Conservation (phyloP, 2,329 filamentous ascomycete genomes). For the Phoma sp. region DNA sequence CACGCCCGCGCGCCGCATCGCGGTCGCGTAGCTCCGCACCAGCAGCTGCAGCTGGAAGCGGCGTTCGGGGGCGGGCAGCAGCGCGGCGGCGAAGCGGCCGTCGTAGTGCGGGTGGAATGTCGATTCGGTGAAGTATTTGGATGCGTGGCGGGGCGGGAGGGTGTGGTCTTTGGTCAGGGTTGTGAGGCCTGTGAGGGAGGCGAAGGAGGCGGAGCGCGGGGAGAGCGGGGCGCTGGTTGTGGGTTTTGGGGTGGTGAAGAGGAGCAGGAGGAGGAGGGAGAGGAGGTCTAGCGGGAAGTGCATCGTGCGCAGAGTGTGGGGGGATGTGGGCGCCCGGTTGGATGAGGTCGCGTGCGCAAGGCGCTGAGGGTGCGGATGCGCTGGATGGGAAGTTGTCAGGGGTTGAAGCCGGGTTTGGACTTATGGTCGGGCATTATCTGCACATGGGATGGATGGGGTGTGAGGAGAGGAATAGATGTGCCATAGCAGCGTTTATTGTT, state of each 20-base stretch:
- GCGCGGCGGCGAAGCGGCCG: slow-evolving; percentile 58
- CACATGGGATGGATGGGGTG: too few relatives aligned
- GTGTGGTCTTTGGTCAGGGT: slow-evolving; percentile 23
- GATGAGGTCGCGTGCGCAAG: background rate
- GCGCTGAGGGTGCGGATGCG: too few relatives aligned
- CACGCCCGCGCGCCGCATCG: slow-evolving; percentile 62
- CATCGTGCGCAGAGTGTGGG: background rate
- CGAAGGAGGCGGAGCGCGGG: slow-evolving; percentile 3
- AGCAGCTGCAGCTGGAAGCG: slow-evolving; percentile 57
- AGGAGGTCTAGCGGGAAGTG: background rate
- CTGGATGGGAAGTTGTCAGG: too few relatives aligned
- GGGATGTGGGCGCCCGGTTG: background rate
- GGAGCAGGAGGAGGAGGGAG: slow-evolving; percentile 10
- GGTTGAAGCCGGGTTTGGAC: too few relatives aligned
- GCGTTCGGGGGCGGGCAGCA: slow-evolving; percentile 56
- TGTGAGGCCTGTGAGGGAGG: slow-evolving; percentile 15
- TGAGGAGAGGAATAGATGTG: too few relatives aligned
- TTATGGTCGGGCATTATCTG: too few relatives aligned
- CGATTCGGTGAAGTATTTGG: slow-evolving; percentile 47
- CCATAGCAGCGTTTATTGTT: background rate
- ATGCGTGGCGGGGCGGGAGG: slow-evolving; percentile 21
- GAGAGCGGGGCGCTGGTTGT: background rate
- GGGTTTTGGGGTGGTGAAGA: background rate
- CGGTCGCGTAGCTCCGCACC: slow-evolving; percentile 61
- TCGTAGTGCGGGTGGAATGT: slow-evolving; percentile 63